A percentile compares a stretch with the other conserved stretches of the same genome.
These are phyloP conservation scores for Boletus patriciae DNA, from an alignment of 768 basidiomycete species.

Conservation along the genomic window DNA sequence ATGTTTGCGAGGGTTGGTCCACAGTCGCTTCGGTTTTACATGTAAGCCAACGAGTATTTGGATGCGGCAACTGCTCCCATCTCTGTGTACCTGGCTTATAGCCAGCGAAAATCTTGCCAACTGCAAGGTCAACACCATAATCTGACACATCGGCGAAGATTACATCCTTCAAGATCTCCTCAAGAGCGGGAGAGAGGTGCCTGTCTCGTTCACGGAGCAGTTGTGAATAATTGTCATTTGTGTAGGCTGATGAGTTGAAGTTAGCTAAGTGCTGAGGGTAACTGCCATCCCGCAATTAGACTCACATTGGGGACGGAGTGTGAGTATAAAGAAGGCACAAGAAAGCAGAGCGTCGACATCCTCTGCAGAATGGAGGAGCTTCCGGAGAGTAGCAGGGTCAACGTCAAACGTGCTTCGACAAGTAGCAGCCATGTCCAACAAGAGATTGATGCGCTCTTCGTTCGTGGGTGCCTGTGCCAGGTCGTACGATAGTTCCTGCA, in stretches of 20 bases:
- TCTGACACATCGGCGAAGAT: neutral
- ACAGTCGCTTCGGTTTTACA: neutral
- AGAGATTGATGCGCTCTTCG: neutral
- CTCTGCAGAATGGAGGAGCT: neutral
- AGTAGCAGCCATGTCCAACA: neutral
- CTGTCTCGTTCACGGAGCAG: neutral
- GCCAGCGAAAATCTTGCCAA: neutral
- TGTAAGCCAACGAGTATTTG: neutral
- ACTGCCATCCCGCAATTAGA: too few relatives aligned
- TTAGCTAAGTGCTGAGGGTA: too few relatives aligned
- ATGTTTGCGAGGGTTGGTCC: neutral
- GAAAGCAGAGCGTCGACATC: neutral
- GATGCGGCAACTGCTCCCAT: neutral
- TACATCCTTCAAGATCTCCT: neutral
- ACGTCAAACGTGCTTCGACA: neutral
- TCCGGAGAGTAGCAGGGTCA: neutral
- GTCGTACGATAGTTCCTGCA: neutral
- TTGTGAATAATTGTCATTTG: neutral
- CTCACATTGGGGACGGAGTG: too few relatives aligned
- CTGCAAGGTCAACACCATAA: neutral
- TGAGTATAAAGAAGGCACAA: neutral
- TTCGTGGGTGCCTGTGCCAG: neutral
- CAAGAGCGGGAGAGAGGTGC: neutral
- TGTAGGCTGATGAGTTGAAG: neutral
- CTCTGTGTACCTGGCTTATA: neutral